A percentile compares a stretch with the other conserved stretches of the same genome.
phyloP scores from a whole-genome alignment of 2,329 filamentous ascomycete species.

The Botrytis aclada region DNA sequence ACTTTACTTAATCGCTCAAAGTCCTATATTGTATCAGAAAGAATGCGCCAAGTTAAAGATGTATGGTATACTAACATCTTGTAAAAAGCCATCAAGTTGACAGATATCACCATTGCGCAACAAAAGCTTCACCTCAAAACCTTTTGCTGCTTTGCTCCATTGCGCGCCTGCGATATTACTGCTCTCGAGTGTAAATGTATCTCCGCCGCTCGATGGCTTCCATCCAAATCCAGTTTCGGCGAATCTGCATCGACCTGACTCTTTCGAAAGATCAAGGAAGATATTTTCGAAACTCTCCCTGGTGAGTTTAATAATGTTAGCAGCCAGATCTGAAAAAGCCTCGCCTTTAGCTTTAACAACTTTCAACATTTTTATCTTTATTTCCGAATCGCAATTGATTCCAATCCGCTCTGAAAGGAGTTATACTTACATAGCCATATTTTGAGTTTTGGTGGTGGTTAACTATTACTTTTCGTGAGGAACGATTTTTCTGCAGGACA shows the following conservation, averaged over 20 bases:
- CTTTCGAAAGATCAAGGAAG: constrained; percentile 91
- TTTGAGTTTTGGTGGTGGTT: neutral
- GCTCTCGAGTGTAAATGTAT: constrained; percentile 90
- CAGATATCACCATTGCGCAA: constrained; percentile 81
- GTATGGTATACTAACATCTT: constrained; percentile 56
- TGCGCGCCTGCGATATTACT: constrained; percentile 82
- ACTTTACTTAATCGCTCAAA: constrained; percentile 86
- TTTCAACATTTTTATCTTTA: neutral
- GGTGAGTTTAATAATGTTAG: constrained; percentile 20
- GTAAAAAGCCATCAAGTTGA: constrained; percentile 91
- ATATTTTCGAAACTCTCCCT: constrained; percentile 97
- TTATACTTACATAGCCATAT: constrained; percentile 19
- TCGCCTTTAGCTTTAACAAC: neutral
- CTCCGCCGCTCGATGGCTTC: constrained; percentile 83
- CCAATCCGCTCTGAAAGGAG: neutral
- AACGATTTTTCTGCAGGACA: constrained; percentile 9
- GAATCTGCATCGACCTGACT: constrained; percentile 89
- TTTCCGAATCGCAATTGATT: neutral
- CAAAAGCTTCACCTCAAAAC: constrained; percentile 89
- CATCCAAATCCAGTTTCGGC: constrained; percentile 93
- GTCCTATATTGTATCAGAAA: constrained; percentile 52
- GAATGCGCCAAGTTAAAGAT: constrained; percentile 10
- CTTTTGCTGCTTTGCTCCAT: constrained; percentile 91
- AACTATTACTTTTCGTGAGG: neutral
- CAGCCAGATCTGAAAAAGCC: neutral